Evolutionary conservation across 495 filamentous ascomycete species (phyloP), one percentile per base, ranked within the genome.

Genomic region (Sporormia fimetaria): DNA sequence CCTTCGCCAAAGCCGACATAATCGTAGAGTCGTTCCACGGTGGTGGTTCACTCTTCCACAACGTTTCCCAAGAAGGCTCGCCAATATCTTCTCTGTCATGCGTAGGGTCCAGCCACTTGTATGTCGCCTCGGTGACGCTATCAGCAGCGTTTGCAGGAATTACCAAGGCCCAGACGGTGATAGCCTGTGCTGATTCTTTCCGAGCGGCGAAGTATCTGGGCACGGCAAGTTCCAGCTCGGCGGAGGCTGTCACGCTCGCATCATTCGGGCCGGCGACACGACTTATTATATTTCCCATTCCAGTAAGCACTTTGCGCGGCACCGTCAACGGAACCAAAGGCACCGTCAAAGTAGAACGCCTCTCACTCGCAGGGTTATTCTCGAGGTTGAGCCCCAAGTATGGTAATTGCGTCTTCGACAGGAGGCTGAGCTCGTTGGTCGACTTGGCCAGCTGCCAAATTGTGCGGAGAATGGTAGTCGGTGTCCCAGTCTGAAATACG

Each of bases 221-320:
- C 22, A 93, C 73, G 11, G 69, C 61, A 17, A 57, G 58, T 49
- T 94, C 85, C 12, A 94, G 61, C 56, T 93, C 83, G 18, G 68
- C 63, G 1, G 83, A 88, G 27, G 87, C 85, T 10, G 84, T 80
- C 25, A 71, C 67, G 6, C 63, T 45, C 23, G 61, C 65, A 26
- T 49, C 46, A 11, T 49, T 50, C 17, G 63, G 58, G 12, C 69
- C 63, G 26, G 76, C 66, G 32, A 92, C 40, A 23, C 75, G 71
- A 32, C 82, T 75, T 16, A 93, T 58, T 29, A 94, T 88, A 52
- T 93, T 94, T 8, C 87, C 87, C 58, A 90, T 75, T 27, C 80
- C 71, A 14, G 70, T 66, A 11, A 74, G 59, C 40, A 93, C 74
- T 31, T 57, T 68, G 27, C 80, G 70, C 25, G 79, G 68, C 18